Conservation (phyloP, 2,329 filamentous ascomycete genomes). For the Xylariaceae sp. region DNA sequence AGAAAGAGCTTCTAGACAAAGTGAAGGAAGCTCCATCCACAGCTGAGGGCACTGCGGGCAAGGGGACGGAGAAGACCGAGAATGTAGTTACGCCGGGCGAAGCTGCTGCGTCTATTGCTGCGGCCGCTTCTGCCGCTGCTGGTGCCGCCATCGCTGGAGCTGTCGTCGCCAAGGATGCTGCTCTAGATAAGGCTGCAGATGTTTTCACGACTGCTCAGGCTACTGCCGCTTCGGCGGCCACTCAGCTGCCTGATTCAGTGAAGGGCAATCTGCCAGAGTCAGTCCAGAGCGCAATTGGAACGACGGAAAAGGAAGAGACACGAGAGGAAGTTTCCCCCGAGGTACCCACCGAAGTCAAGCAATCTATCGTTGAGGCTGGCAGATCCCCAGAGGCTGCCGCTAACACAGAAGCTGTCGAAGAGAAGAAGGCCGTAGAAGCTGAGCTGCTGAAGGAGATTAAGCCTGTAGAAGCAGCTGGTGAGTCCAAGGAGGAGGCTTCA, state of each 20-base stretch:
- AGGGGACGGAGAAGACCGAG: constrained; percentile 60
- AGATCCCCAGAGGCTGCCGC: constrained; percentile 73
- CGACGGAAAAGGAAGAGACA: constrained; percentile 49
- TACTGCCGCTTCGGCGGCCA: constrained; percentile 41
- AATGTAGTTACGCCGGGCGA: constrained; percentile 49
- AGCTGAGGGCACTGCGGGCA: constrained; percentile 59
- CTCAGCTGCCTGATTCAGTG: constrained; percentile 59
- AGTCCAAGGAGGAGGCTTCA: constrained; percentile 29
- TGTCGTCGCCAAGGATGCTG: constrained; percentile 49
- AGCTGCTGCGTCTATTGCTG: constrained; percentile 49
- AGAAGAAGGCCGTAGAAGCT: constrained; percentile 76
- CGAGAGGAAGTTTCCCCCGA: constrained; percentile 54
- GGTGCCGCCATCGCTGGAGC: constrained; percentile 43
- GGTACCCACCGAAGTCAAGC: constrained; percentile 62
- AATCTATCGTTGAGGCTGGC: constrained; percentile 63
- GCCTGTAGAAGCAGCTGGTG: constrained; percentile 44
- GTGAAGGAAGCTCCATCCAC: constrained; percentile 66
- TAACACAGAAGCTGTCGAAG: constrained; percentile 70
- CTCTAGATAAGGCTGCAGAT: constrained; percentile 48
- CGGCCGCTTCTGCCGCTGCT: constrained; percentile 50
- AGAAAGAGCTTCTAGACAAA: constrained; percentile 72
- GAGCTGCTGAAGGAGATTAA: constrained; percentile 72
- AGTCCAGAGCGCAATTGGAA: constrained; percentile 55
- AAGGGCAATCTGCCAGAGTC: constrained; percentile 58
- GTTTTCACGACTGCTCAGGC: constrained; percentile 42